A percentile compares a stretch with the other conserved stretches of the same genome.
phyloP scores from a whole-genome alignment of 768 basidiomycete species.

The Suillus subluteus region DNA sequence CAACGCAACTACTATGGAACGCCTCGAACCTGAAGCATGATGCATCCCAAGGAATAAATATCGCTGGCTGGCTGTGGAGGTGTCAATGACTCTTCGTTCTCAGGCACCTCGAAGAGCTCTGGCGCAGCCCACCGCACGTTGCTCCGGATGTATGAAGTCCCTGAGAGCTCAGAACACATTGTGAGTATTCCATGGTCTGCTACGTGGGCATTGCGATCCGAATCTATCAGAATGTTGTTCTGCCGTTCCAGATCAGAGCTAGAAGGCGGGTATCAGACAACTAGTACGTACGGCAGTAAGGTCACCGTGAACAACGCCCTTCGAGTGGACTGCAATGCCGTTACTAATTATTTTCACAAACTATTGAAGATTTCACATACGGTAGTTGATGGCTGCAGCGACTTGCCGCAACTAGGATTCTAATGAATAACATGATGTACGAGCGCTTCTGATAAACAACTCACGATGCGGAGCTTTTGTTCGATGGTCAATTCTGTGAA shows the following conservation, averaged over 20 bases:
- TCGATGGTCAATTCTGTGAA: constrained; percentile 12
- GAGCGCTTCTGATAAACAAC: not conserved
- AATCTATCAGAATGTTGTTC: constrained; percentile 41
- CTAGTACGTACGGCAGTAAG: constrained; percentile 42
- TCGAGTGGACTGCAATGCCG: constrained; percentile 11
- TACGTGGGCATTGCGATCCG: constrained; percentile 33
- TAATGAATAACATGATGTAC: not conserved
- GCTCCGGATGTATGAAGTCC: constrained; percentile 20
- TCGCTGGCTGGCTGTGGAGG: constrained; percentile 12
- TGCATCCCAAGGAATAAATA: constrained; percentile 33
- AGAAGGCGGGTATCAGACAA: not conserved
- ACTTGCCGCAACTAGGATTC: constrained; percentile 8
- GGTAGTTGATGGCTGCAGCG: constrained; percentile 26
- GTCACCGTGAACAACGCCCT: constrained; percentile 48
- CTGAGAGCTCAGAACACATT: constrained; percentile 30
- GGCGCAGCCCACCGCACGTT: constrained; percentile 49
- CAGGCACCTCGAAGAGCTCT: constrained; percentile 36
- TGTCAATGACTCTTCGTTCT: constrained; percentile 8
- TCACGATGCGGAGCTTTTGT: constrained; percentile 21
- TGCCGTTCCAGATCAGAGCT: constrained; percentile 12
- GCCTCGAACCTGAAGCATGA: constrained; percentile 30
- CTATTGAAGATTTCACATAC: not conserved
- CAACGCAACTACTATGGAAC: not conserved
- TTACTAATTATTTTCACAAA: not conserved
- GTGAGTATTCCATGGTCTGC: constrained; percentile 42